These are phyloP conservation scores for Cantharellus anzutake DNA, from an alignment of 768 basidiomycete species.

Conservation along the genomic window DNA sequence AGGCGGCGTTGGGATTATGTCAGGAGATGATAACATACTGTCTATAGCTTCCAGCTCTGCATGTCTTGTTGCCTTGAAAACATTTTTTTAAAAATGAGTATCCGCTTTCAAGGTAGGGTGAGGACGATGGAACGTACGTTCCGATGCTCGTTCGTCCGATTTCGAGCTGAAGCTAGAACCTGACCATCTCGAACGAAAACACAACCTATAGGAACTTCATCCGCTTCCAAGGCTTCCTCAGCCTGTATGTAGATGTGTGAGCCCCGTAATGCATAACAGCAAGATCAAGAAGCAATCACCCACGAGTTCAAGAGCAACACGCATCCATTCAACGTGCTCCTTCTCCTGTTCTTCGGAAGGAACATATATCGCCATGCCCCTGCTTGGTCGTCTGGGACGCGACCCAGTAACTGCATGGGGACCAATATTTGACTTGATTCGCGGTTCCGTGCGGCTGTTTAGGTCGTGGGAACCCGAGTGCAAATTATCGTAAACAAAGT, in stretches of 20 bases:
- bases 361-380: conserved; percentile 9
- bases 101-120: not conserved
- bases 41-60: conserved; percentile 97
- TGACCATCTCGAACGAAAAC: conserved; percentile 68
- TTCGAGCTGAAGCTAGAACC: conserved; percentile 73
- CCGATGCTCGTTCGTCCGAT: conserved; percentile 82
- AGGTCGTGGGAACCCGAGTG: too few species aligned
- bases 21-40: conserved; percentile 39
- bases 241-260: conserved; percentile 28
- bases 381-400: too few species aligned
- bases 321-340: conserved; percentile 46
- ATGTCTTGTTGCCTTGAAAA: conserved; percentile 71
- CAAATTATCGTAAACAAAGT: too few species aligned
- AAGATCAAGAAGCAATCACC: not conserved
- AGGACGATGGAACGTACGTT: conserved; percentile 36
- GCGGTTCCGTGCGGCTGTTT: too few species aligned
- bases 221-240: conserved; percentile 63
- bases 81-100: not conserved
- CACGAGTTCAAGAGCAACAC: conserved; percentile 63
- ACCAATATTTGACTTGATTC: too few species aligned
- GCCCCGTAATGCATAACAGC: conserved; percentile 1
- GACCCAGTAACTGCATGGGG: too few species aligned
- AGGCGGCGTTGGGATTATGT: conserved; percentile 29
- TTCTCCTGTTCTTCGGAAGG: conserved; percentile 19
- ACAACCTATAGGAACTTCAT: conserved; percentile 94